Base-by-base conservation (phyloP, 2,329 filamentous ascomycete species). In the Penicillium psychrosexuale region DNA sequence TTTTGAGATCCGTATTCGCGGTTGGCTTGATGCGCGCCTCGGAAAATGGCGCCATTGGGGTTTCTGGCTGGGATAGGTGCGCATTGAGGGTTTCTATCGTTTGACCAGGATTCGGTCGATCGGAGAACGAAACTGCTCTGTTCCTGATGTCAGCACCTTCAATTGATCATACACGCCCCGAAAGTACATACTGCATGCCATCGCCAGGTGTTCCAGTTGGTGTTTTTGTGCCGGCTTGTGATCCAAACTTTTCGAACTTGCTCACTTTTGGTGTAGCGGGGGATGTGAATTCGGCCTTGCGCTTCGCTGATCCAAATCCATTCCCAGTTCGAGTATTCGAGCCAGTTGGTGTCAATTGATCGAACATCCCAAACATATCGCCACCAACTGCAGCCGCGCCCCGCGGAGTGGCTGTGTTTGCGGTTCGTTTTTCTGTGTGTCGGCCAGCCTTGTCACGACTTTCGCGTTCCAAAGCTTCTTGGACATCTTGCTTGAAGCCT, bases 291-390 rank as follows among this genome's bases (percentile, higher is more conserved):
- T 75, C 78, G 24, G 75, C 72, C 63, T 84, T 82, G 50, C 82
- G 74, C 69, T 84, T 84, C 42, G 77, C 75, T 3, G 80, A 78
- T 37, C 77, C 76, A 62, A 61, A 57, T 15, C 61, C 62, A 28
- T 63, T 66, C 15, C 67, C 60, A 0, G 69, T 66, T 43, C 75
- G 64, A 43, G 61, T 61, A 56, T 70, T 71, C 7, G 77, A 72
- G n/a, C 87, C 88, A 57, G 81, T 85, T 6, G 88, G 87, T 5
- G 87, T 80, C 64, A 91, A 73, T 9, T 84, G 83, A 62, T 90
- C 88, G 45, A 91, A 72, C 89, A 96, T 91, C 56, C 88, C 91
- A 72, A 93, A 92, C 28, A 96, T 85, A 78, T 96, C 87, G 7
- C 80, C 80, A 51, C 81, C 84, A 9, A 72, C 77, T 6, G 75